Conservation (phyloP, 306 rosid genomes). For the Lagenaria siceraria region DNA sequence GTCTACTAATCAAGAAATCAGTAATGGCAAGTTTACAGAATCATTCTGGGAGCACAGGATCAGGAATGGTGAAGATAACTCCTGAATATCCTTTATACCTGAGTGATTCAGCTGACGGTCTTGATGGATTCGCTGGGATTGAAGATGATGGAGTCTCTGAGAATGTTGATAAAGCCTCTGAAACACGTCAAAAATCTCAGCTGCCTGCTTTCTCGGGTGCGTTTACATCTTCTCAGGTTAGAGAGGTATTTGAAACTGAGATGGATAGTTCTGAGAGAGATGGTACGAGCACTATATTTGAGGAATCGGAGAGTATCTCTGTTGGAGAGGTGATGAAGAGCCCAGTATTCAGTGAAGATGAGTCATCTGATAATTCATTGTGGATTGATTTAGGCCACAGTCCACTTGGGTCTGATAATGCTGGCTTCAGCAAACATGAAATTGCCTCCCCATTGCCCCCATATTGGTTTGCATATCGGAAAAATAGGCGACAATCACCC, state of each 20-base stretch:
- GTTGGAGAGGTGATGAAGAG: conserved; percentile 95
- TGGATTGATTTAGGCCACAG: conserved; percentile 99
- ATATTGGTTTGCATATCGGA: conserved; percentile 58
- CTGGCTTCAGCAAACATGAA: conserved; percentile 41
- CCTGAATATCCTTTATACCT: conserved; percentile 82
- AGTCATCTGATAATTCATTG: conserved; percentile 75
- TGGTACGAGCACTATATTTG: conserved; percentile 88
- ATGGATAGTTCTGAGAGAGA: conserved; percentile 88
- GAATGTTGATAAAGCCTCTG: conserved; percentile 41
- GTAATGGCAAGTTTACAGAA: conserved; percentile 79
- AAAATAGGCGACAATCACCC: conserved; percentile 47
- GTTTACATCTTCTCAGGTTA: conserved; percentile 79
- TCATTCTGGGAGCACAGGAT: conserved; percentile 79
- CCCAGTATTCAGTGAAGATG: conserved; percentile 95
- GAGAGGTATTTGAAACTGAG: conserved; percentile 86
- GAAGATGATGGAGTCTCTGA: conserved; percentile 43
- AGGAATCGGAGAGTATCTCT: conserved; percentile 77
- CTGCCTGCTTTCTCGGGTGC: conserved; percentile 95
- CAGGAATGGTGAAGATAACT: conserved; percentile 92
- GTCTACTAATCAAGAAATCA: conserved; percentile 85
- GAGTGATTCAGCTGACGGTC: conserved; percentile 77
- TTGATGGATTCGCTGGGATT: conserved; percentile 52
- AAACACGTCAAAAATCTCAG: conserved; percentile 49
- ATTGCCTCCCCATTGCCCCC: conserved; percentile 73
- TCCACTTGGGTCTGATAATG: conserved; percentile 68